Conservation (phyloP, 192 early-diverging fungal species). For the Coemansia sp. region DNA sequence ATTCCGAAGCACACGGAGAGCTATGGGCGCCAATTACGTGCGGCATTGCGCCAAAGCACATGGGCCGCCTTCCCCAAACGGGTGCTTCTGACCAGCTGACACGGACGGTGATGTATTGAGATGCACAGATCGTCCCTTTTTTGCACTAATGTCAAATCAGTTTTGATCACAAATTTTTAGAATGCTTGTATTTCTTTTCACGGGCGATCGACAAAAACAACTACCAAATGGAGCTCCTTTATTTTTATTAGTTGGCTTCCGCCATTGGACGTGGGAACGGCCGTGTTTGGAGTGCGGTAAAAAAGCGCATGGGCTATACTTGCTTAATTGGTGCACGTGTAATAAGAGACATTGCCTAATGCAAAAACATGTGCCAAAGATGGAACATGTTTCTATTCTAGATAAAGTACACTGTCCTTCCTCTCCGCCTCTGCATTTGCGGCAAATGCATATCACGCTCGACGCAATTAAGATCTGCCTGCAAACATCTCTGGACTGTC, state of each 20-base stretch:
- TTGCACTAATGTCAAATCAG: not conserved
- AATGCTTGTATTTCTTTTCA: not conserved
- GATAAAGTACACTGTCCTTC: not conserved
- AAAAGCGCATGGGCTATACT: not conserved
- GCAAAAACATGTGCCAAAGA: slow-evolving; percentile 7
- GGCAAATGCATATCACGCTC: not conserved
- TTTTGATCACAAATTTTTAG: not conserved
- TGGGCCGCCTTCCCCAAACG: not conserved
- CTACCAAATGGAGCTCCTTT: not conserved
- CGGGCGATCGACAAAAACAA: not conserved
- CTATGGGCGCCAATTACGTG: not conserved
- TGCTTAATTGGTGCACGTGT: not conserved
- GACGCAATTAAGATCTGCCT: not conserved
- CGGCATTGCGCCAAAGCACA: not conserved
- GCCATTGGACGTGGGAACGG: not conserved
- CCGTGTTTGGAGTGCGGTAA: not conserved
- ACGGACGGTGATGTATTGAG: not conserved
- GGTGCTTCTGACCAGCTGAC: not conserved
- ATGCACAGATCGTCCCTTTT: slow-evolving; percentile 10
- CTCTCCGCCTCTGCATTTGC: not conserved
- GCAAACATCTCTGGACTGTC: not conserved
- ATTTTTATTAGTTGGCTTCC: not conserved
- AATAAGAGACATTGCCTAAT: not conserved
- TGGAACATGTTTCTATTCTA: not conserved
- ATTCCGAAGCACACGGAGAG: not conserved